These are phyloP conservation scores for Teunomyces aglyptinius DNA, from an alignment of 805 yeast genomes.

Conservation along the genomic window DNA sequence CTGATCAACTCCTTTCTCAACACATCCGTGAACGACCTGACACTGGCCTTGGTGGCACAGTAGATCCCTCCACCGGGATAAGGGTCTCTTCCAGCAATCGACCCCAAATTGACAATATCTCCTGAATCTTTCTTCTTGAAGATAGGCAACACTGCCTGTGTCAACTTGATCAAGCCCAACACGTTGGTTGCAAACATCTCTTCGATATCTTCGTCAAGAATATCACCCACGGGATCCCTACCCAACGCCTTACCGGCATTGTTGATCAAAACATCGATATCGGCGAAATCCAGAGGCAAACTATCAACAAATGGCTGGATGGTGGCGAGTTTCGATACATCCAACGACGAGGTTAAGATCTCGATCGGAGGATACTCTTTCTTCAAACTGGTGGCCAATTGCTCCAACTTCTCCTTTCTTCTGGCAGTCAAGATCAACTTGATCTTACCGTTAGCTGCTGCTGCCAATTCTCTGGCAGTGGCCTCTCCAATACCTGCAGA, in stretches of 20 bases:
- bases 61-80: slow-evolving; percentile 79
- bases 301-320: slow-evolving; percentile 47
- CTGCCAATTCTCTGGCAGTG: slow-evolving; percentile 84
- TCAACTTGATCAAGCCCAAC: slow-evolving; percentile 75
- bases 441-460: slow-evolving; percentile 66
- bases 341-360: slow-evolving; percentile 59
- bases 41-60: slow-evolving; percentile 73
- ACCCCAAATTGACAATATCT: slow-evolving; percentile 72
- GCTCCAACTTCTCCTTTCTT: slow-evolving; percentile 60
- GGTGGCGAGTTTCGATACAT: slow-evolving; percentile 41
- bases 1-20: slow-evolving; percentile 72
- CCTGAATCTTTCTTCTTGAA: slow-evolving; percentile 70
- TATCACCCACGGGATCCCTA: slow-evolving; percentile 68
- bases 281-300: slow-evolving; percentile 59
- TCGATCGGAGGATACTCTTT: slow-evolving; percentile 47
- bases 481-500: slow-evolving; percentile 94
- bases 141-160: slow-evolving; percentile 73
- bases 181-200: slow-evolving; percentile 87
- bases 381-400: slow-evolving; percentile 47
- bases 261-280: slow-evolving; percentile 65
- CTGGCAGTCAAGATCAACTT: slow-evolving; percentile 78
- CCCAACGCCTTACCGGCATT: slow-evolving; percentile 83
- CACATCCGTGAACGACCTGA: slow-evolving; percentile 67
- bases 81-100: slow-evolving; percentile 77
- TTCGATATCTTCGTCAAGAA: slow-evolving; percentile 60